Conservation (phyloP, 371 early-diverging fungal genomes). For the Syncephalis fuscata region DNA sequence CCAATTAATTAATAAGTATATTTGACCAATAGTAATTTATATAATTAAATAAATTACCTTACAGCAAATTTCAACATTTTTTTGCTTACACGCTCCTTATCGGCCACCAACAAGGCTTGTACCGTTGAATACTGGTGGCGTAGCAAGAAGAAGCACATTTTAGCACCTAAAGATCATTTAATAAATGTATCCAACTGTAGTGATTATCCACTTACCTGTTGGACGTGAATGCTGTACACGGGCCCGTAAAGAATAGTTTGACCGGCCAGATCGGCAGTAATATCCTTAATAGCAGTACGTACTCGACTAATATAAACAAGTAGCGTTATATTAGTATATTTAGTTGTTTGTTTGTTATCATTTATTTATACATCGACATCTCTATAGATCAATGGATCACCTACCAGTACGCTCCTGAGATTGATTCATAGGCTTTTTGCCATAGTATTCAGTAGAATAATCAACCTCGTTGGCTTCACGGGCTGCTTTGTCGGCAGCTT, state of each 20-base stretch:
- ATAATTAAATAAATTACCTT: too few relatives aligned
- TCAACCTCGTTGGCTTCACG: constrained; percentile 43
- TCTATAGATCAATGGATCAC: too few relatives aligned
- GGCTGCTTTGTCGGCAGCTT: constrained; percentile 75
- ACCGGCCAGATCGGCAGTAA: constrained; percentile 44
- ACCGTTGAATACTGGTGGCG: constrained; percentile 78
- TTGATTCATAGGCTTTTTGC: constrained; percentile 76
- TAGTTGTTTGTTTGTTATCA: too few relatives aligned
- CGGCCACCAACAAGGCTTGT: constrained; percentile 65
- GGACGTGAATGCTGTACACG: constrained; percentile 82
- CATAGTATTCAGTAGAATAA: constrained; percentile 62
- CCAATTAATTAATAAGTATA: too few relatives aligned
- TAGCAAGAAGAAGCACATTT: constrained; percentile 84
- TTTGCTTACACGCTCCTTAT: constrained; percentile 67
- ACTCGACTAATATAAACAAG: too few relatives aligned
- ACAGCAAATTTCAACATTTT: constrained; percentile 86
- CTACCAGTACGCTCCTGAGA: constrained; percentile 55
- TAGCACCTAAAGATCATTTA: constrained; percentile 15
- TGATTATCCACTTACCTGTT: constrained; percentile 19
- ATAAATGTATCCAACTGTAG: too few relatives aligned
- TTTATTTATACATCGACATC: too few relatives aligned
- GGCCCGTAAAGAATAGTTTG: constrained; percentile 68
- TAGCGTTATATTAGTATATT: too few relatives aligned
- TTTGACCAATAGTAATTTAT: too few relatives aligned
- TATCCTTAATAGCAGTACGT: constrained; percentile 17